These are phyloP conservation scores for Saxophila tyrrhenica DNA, from an alignment of 495 filamentous ascomycete species.

Conservation along the genomic window DNA sequence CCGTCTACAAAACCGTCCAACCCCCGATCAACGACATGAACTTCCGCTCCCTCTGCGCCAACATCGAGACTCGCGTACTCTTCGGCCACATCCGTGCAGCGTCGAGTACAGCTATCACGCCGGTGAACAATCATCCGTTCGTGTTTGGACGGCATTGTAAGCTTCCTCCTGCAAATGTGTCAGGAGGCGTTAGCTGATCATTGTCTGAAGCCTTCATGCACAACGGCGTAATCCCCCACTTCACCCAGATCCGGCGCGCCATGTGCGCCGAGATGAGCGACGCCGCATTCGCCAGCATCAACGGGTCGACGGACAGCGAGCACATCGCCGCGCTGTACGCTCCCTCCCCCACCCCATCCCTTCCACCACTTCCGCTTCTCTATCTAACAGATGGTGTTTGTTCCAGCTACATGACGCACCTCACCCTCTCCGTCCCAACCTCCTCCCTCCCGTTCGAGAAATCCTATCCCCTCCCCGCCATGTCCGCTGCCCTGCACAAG, in stretches of 20 bases:
- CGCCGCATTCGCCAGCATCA: slow-evolving; percentile 35
- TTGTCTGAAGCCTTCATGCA: slow-evolving; percentile 34
- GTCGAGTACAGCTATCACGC: slow-evolving; percentile 32
- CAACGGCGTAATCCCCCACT: slow-evolving; percentile 37
- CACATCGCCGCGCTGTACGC: slow-evolving; percentile 41
- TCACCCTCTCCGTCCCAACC: slow-evolving; percentile 24
- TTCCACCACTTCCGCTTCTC: too few species aligned
- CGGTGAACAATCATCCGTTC: slow-evolving; percentile 42
- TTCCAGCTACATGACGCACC: slow-evolving; percentile 34
- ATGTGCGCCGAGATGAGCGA: slow-evolving; percentile 31
- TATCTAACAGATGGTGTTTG: too few species aligned
- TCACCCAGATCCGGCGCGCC: slow-evolving; percentile 31
- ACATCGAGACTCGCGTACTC: slow-evolving; percentile 32
- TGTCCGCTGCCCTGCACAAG: slow-evolving; percentile 33
- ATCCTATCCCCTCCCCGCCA: slow-evolving; percentile 28
- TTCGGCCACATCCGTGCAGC: slow-evolving; percentile 40
- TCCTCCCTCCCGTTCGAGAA: slow-evolving; percentile 28
- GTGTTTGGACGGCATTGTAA: slow-evolving; percentile 35
- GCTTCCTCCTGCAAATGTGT: background rate
- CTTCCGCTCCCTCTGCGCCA: slow-evolving; percentile 35
- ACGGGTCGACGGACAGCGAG: slow-evolving; percentile 40
- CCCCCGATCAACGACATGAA: slow-evolving; percentile 39
- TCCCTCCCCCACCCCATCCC: too few species aligned
- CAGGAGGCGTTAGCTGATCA: background rate
- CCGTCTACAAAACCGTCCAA: slow-evolving; percentile 37